phyloP scores from a whole-genome alignment of 306 rosid species.

The Glycine tomentella region DNA sequence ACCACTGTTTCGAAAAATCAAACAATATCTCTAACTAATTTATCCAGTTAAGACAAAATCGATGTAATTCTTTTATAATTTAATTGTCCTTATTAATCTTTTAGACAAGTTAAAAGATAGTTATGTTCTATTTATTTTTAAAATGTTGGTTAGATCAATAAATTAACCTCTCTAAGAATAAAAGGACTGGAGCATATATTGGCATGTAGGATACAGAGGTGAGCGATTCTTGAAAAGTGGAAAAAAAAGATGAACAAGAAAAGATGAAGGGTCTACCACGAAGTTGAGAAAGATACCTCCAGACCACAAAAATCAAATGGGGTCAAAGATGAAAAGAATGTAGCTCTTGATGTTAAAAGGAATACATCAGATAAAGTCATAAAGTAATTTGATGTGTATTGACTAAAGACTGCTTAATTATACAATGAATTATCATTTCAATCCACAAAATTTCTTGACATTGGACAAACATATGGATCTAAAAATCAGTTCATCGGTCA shows the following conservation, averaged over 20 bases:
- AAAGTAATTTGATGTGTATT: conserved; percentile 38
- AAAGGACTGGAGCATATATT: conserved; percentile 4
- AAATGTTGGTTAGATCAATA: neutral
- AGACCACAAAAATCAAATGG: conserved; percentile 48
- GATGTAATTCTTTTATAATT: neutral
- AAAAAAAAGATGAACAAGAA: neutral
- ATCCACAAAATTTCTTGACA: neutral
- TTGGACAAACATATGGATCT: conserved; percentile 24
- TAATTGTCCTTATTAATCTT: neutral
- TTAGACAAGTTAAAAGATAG: conserved; percentile 1
- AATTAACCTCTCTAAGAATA: neutral
- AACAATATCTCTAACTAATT: neutral
- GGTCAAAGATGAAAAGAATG: conserved; percentile 54
- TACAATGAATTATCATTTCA: conserved; percentile 10
- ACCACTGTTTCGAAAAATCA: neutral
- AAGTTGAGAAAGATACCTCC: conserved; percentile 49
- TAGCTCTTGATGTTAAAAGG: conserved; percentile 52
- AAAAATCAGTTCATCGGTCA: conserved; percentile 21
- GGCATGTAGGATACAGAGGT: neutral
- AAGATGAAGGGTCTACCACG: conserved; percentile 56
- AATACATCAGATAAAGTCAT: conserved; percentile 54
- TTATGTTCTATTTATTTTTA: neutral
- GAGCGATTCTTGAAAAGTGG: conserved; percentile 5
- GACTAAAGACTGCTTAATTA: conserved; percentile 37
- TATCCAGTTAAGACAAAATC: conserved; percentile 13